A percentile compares a stretch with the other conserved stretches of the same genome.
These are phyloP conservation scores for Wickerhamomyces queroliae DNA, from an alignment of 805 yeast genomes.

Conservation along the genomic window DNA sequence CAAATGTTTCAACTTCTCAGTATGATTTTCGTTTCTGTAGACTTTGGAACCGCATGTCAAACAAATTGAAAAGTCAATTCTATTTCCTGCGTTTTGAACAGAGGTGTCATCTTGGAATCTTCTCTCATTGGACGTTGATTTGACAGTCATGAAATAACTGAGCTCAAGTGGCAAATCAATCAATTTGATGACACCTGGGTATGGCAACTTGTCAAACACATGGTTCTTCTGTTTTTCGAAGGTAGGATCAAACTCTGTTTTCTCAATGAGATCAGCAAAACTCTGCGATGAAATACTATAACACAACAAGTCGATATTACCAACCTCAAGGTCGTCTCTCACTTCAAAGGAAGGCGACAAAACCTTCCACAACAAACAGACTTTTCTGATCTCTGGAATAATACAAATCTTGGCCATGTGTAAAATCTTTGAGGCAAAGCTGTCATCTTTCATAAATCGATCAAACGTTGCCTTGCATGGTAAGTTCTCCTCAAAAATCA, in stretches of 20 bases:
- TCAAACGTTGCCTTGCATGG: too few relatives aligned
- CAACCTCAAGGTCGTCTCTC: neutral
- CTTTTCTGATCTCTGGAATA: neutral
- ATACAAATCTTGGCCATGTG: neutral
- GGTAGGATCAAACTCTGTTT: neutral
- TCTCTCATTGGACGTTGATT: slow-evolving; percentile 2
- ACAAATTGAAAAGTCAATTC: slow-evolving; percentile 40
- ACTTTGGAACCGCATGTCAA: slow-evolving; percentile 39
- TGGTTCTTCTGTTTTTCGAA: neutral
- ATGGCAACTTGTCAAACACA: slow-evolving; percentile 16
- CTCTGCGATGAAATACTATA: neutral
- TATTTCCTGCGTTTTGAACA: slow-evolving; percentile 8
- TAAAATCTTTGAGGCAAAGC: neutral
- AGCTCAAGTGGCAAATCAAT: slow-evolving; percentile 45
- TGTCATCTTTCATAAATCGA: neutral
- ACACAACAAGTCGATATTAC: neutral
- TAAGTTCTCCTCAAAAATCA: too few relatives aligned
- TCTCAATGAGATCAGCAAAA: slow-evolving; percentile 3
- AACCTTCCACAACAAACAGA: neutral
- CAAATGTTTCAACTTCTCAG: slow-evolving; percentile 27
- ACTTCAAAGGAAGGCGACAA: neutral
- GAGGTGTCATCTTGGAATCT: slow-evolving; percentile 8
- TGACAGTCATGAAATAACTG: slow-evolving; percentile 30
- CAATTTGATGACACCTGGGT: slow-evolving; percentile 53
- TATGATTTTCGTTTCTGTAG: slow-evolving; percentile 22